Base-by-base conservation (phyloP, 768 basidiomycete genomes). In the Trametes elegans region DNA sequence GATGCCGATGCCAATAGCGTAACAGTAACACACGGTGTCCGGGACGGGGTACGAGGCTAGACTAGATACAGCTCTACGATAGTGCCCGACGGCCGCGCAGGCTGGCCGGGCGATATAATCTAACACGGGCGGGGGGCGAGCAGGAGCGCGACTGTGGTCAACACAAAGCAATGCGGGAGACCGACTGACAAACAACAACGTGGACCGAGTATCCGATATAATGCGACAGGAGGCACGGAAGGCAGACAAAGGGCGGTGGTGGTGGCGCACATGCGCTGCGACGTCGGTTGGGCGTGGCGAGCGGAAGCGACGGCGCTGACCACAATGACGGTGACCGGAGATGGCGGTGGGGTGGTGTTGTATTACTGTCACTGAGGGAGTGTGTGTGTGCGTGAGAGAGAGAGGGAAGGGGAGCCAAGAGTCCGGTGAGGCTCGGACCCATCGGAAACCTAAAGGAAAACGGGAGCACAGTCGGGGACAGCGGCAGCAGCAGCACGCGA, bases 351-450 rank as follows among this genome's bases (percentile, higher is more conserved):
- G 29, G 57, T 51, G 13, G 59, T n/a, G n/a, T n/a, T n/a, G n/a
- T n/a, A n/a, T n/a, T n/a, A n/a, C n/a, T n/a, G n/a, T n/a, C n/a
- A 27, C 26, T 24, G 21, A 13, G 41, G n/a, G 24, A 49, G 27
- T 54, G 61, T 13, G 56, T 48, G 34, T 57, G 61, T 11, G 11
- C 40, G 41, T 59, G 55, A 26, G 54, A 56, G 26, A 58, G 60
- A 49, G 58, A 55, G 56, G 44, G 39, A 47, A 50, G 45, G 62
- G 46, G 42, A 51, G 57, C 38, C 49, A 29, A 28, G 39, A 46
- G 50, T 49, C 23, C 46, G 41, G 41, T 27, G 40, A 48, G 45
- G 40, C 52, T 55, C 50, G 46, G 57, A 59, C 57, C 57, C 57
- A 53, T 39, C 31, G 42, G 34, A 24, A 14, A 53, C 34, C 38